Conservation (phyloP, 306 rosid species). For the Arachis stenosperma region DNA sequence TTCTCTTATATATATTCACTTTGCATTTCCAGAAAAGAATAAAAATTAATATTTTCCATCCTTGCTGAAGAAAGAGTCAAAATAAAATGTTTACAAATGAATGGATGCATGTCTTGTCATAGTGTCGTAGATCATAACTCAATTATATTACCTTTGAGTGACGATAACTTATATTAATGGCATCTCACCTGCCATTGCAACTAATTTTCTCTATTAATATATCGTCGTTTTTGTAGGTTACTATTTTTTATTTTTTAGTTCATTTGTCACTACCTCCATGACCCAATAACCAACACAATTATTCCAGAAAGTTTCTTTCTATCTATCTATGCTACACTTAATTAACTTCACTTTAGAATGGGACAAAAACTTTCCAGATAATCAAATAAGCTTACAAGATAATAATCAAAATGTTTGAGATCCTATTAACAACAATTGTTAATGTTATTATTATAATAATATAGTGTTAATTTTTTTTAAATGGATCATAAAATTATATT, state of each 20-base stretch:
- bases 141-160: neutral
- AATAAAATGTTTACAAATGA: neutral
- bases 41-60: too few species aligned
- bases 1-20: too few species aligned
- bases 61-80: neutral
- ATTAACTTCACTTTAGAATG: neutral
- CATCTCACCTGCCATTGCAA: slow-evolving; percentile 19
- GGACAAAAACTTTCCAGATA: neutral
- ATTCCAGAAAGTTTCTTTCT: neutral
- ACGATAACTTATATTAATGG: neutral
- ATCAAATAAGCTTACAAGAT: neutral
- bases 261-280: slow-evolving; percentile 14
- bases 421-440: too few species aligned
- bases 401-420: neutral
- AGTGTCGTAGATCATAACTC: neutral
- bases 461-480: too few species aligned
- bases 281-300: slow-evolving; percentile 35
- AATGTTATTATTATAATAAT: too few species aligned
- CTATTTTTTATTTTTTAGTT: slow-evolving; percentile 21
- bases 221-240: neutral
- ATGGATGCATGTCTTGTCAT: neutral
- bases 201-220: neutral
- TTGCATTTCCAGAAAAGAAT: too few species aligned
- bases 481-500: too few species aligned
- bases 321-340: neutral